Percentiles rank a stretch among this genome's conserved stretches.
Evolutionary conservation across 345 rosid genomes (phyloP).

Genomic region (Ceriops zippeliana): DNA sequence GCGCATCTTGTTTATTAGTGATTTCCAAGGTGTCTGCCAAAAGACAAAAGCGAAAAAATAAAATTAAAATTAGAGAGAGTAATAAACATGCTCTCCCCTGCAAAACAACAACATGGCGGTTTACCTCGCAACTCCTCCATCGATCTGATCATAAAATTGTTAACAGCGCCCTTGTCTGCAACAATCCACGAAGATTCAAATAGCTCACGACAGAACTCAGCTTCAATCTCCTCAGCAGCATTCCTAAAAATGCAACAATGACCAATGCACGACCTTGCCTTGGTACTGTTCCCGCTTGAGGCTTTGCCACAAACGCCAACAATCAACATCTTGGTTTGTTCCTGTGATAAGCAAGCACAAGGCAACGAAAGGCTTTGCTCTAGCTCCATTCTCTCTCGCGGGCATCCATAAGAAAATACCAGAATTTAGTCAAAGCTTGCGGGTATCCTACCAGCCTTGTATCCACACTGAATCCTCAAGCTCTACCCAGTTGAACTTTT

Average conservation of each 20-base stretch:
- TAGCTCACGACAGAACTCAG: slow-evolving; percentile 87
- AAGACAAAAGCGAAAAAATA: too few relatives aligned
- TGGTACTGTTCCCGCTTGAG: slow-evolving; percentile 77
- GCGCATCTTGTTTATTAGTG: too few relatives aligned
- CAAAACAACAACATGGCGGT: too few relatives aligned
- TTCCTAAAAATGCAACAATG: slow-evolving; percentile 67
- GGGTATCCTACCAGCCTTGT: slow-evolving; percentile 78
- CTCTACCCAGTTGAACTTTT: slow-evolving; percentile 94
- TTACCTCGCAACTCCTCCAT: slow-evolving; percentile 51
- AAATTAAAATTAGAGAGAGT: too few relatives aligned
- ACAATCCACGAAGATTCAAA: slow-evolving; percentile 98
- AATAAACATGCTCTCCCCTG: too few relatives aligned
- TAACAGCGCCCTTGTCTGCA: slow-evolving; percentile 64
- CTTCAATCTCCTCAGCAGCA: slow-evolving; percentile 76
- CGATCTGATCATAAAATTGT: slow-evolving; percentile 79
- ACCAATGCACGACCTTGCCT: slow-evolving; percentile 78
- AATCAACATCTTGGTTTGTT: slow-evolving; percentile 48
- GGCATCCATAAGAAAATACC: slow-evolving; percentile 95
- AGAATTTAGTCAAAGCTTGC: slow-evolving; percentile 88
- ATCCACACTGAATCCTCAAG: slow-evolving; percentile 69
- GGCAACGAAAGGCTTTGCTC: slow-evolving; percentile 70
- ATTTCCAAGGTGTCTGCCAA: too few relatives aligned
- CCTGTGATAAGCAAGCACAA: slow-evolving; percentile 72
- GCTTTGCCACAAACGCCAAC: slow-evolving; percentile 95
- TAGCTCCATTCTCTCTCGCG: slow-evolving; percentile 80